Evolutionary conservation across 805 yeast species (phyloP).

Genomic region (Wickerhamiella shivajii): DNA sequence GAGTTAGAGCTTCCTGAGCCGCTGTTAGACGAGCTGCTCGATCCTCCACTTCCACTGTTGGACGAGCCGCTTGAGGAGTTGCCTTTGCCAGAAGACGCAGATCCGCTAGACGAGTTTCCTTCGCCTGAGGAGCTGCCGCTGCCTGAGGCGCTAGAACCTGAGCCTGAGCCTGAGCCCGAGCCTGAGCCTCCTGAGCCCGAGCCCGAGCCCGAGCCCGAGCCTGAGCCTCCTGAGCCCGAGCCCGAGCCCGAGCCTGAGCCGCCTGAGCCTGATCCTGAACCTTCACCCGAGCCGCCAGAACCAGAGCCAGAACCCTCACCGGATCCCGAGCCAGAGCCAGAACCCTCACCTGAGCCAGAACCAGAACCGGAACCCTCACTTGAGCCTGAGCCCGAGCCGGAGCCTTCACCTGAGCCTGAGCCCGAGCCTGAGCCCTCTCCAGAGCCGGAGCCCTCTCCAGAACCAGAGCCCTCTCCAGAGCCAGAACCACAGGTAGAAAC

Average conservation of each 20-base stretch:
- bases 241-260: constrained; percentile 3
- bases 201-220: constrained; percentile 19
- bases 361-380: not conserved
- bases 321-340: constrained; percentile 1
- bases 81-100: constrained; percentile 3
- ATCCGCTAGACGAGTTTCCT: too few species aligned
- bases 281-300: constrained; percentile 1
- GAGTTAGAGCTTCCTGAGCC: constrained; percentile 4
- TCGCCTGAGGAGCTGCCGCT: constrained; percentile 11
- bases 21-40: too few species aligned
- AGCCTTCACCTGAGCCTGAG: constrained; percentile 1
- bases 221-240: constrained; percentile 14
- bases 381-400: constrained; percentile 1
- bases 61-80: too few species aligned
- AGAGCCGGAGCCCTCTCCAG: not conserved
- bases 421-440: constrained; percentile 5
- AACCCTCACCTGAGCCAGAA: not conserved
- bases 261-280: not conserved
- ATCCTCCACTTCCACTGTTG: too few species aligned
- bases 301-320: constrained; percentile 3
- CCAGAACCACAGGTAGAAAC: too few species aligned
- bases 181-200: constrained; percentile 19
- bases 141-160: too few species aligned
- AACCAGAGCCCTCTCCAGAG: too few species aligned
- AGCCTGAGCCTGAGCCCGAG: constrained; percentile 18